Evolutionary conservation across 345 rosid genomes (phyloP).

Genomic region (Gossypium ekmanianum): DNA sequence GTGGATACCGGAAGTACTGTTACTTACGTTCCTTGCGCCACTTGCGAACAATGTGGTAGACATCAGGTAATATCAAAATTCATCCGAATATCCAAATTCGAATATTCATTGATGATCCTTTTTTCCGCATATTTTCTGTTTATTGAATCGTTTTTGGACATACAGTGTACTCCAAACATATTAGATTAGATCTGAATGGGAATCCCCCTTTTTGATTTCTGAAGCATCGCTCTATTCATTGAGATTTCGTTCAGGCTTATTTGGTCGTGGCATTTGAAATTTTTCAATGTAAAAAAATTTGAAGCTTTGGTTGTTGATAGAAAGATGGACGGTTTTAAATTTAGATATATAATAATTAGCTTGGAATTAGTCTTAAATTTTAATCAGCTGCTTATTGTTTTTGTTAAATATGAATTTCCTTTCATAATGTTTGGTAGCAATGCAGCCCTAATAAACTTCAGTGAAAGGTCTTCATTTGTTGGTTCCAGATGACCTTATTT

Average conservation of each 20-base stretch:
- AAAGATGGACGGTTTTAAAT: background rate
- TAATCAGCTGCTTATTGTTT: background rate
- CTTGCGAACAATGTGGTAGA: conserved; percentile 74
- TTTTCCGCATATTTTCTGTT: background rate
- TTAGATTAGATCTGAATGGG: conserved; percentile 5
- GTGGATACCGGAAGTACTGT: conserved; percentile 93
- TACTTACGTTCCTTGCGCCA: conserved; percentile 87
- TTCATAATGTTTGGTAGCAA: background rate
- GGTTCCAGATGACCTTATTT: background rate
- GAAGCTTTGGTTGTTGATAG: background rate
- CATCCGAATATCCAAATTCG: background rate
- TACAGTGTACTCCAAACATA: background rate
- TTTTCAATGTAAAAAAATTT: background rate
- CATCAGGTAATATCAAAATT: conserved; percentile 56
- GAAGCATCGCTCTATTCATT: background rate
- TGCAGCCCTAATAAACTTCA: background rate
- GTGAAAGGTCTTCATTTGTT: background rate
- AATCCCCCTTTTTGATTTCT: background rate
- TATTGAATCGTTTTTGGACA: background rate
- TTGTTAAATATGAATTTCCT: background rate
- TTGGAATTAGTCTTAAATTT: background rate
- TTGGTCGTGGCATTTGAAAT: background rate
- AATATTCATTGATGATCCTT: background rate
- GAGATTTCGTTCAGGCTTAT: background rate
- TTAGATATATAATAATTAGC: background rate